Evolutionary conservation across 2,329 filamentous ascomycete genomes (phyloP).

Genomic region (Scedosporium minutisporum): DNA sequence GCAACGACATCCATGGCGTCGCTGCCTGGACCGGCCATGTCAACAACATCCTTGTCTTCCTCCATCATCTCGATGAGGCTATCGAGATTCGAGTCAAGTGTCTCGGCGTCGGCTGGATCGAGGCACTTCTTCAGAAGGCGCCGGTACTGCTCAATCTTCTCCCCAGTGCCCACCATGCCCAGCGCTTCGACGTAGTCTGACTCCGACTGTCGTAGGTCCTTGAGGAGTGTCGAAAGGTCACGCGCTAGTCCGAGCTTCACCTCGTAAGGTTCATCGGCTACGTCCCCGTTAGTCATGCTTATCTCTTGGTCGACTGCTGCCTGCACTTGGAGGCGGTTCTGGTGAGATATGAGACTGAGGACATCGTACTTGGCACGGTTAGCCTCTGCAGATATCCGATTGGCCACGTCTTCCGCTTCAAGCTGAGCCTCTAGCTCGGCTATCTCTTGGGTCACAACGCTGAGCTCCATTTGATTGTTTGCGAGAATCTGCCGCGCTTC

Average conservation of each 20-base stretch:
- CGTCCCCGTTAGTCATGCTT: conserved; percentile 39
- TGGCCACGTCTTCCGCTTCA: conserved; percentile 44
- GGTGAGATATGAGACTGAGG: conserved; percentile 38
- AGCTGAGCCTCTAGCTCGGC: conserved; percentile 45
- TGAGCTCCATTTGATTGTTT: conserved; percentile 60
- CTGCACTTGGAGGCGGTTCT: conserved; percentile 43
- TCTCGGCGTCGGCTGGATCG: conserved; percentile 56
- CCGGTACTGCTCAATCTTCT: conserved; percentile 66
- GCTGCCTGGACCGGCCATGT: conserved; percentile 16
- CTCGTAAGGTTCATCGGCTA: conserved; percentile 33
- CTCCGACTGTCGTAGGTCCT: conserved; percentile 53
- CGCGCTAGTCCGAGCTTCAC: conserved; percentile 49
- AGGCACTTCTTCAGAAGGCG: conserved; percentile 59
- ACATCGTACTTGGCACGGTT: conserved; percentile 39
- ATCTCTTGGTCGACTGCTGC: conserved; percentile 42
- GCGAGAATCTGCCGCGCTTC: conserved; percentile 57
- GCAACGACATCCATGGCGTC: conserved; percentile 17
- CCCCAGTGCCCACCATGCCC: conserved; percentile 58
- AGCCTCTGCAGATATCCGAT: conserved; percentile 41
- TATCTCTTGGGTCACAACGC: conserved; percentile 48
- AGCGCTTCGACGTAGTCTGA: conserved; percentile 59
- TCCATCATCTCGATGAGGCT: conserved; percentile 55
- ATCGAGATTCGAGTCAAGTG: conserved; percentile 55
- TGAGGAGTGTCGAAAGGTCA: conserved; percentile 45
- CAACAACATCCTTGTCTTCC: conserved; percentile 43